Conservation (phyloP, 345 rosid genomes). For the Excoecaria cochinchinensis region DNA sequence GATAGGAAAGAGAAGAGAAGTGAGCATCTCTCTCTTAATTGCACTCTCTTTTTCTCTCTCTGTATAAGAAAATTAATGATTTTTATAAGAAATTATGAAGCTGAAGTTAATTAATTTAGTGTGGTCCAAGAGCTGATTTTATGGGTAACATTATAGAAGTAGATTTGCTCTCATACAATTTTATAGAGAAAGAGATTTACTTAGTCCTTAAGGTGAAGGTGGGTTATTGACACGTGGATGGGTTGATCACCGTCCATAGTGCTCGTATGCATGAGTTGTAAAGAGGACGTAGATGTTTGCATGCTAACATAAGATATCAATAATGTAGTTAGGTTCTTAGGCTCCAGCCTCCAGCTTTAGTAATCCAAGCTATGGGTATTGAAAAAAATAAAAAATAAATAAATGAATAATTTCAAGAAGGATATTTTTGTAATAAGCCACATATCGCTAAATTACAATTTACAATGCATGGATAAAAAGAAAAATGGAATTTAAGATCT, state of each 20-base stretch:
- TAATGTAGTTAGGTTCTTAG: background rate
- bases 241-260: constrained; percentile 36
- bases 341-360: too few relatives aligned
- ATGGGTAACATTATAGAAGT: background rate
- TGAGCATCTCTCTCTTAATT: constrained; percentile 26
- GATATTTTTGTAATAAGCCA: too few relatives aligned
- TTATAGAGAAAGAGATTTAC: constrained; percentile 28
- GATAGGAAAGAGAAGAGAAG: constrained; percentile 38
- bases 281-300: constrained; percentile 31
- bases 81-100: background rate
- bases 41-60: background rate
- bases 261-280: constrained; percentile 39
- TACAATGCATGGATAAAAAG: too few relatives aligned
- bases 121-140: constrained; percentile 17
- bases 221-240: constrained; percentile 50
- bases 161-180: background rate
- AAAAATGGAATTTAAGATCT: too few relatives aligned
- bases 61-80: constrained; percentile 1
- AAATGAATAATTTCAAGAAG: too few relatives aligned
- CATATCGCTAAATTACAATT: too few relatives aligned
- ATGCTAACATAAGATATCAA: background rate
- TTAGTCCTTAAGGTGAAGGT: constrained; percentile 48
- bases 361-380: background rate
- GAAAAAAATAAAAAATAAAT: too few relatives aligned
- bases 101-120: background rate